Evolutionary conservation across 1,284 basidiomycete species (phyloP), one percentile per base, ranked within the genome.

Genomic region (Puccinia brachypodii): DNA sequence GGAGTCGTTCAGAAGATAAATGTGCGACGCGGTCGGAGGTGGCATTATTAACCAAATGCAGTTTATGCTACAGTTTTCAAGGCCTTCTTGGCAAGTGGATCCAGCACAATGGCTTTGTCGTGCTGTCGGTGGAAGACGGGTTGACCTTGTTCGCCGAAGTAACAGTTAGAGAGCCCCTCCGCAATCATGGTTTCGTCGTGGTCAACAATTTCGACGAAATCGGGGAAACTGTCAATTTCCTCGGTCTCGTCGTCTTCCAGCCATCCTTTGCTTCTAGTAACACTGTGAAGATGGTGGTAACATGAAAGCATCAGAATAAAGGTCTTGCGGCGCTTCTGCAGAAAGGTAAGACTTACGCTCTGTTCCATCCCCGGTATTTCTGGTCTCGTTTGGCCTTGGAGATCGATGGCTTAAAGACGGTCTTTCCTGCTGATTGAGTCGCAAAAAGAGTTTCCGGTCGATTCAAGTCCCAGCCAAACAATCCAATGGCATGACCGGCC

Each of bases 391-490:
- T 28, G 11, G 28, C 9, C 14, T 60, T 60, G 22, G 31, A 28
- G 22, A 73, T 73, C 2, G 47, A 42, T 3, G 69, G 58, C 33
- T 25, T 58, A 40, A 80, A 80, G 1, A 80, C 56, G 6, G 22
- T 80, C n/a, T 58, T 58, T 7, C 69, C 56, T 3, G 56, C 69
- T 31, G 71, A 38, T 11, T 80, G 56, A 7, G 53, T 60, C 9
- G 38, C 50, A 14, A 88, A 87, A n/a, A 99, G 89, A 33, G 95
- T 95, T 86, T 94, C 91, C 0, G 96, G 95, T 77, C 91, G 90
- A 83, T 88, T 89, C 80, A 98, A 87, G 87, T 98, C 92, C 97
- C 96, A 99, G n/a, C 95, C 96, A 85, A 94, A 96, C 38, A 98
- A 88, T 6, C 90, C 89, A 44, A 98, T 90, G 0, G 96, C 95